A percentile compares a stretch with the other conserved stretches of the same genome.
These are phyloP conservation scores for Iberis pinnata DNA, from an alignment of 345 rosid genomes.

Conservation along the genomic window DNA sequence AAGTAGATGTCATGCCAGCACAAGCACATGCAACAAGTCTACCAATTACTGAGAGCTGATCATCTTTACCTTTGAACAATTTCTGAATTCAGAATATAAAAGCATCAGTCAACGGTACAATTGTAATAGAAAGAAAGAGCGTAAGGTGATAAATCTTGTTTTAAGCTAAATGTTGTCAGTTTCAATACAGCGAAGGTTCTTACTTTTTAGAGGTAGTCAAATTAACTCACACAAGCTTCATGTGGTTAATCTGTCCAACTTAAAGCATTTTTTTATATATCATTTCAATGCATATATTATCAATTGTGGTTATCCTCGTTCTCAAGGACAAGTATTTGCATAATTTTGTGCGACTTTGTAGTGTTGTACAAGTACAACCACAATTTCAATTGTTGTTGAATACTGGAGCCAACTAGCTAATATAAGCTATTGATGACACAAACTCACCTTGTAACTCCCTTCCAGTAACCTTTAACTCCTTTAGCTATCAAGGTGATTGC, in stretches of 20 bases:
- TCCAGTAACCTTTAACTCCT: slow-evolving; percentile 98
- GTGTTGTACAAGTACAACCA: too few species aligned
- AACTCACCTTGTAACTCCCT: slow-evolving; percentile 82
- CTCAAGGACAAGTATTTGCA: too few species aligned
- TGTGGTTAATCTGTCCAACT: not conserved
- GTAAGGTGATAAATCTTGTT: too few species aligned
- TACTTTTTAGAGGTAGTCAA: not conserved
- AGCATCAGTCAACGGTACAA: slow-evolving; percentile 12
- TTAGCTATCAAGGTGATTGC: slow-evolving; percentile 70
- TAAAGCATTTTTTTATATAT: not conserved
- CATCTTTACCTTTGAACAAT: slow-evolving; percentile 69
- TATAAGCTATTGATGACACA: not conserved
- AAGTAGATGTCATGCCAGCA: slow-evolving; percentile 99
- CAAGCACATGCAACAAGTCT: slow-evolving; percentile 98
- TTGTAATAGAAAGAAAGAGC: too few species aligned
- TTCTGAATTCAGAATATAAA: slow-evolving; percentile 44
- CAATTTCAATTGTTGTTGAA: too few species aligned
- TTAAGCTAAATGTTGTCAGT: too few species aligned
- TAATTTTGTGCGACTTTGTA: too few species aligned
- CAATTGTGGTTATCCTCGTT: too few species aligned
- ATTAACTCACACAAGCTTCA: not conserved
- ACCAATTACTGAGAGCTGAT: slow-evolving; percentile 71
- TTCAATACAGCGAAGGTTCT: not conserved
- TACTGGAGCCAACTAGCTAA: not conserved
- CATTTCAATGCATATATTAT: not conserved